Evolutionary conservation across 2,329 filamentous ascomycete species (phyloP), one percentile per base, ranked within the genome.

Genomic region (Aspergillus aculeatus): DNA sequence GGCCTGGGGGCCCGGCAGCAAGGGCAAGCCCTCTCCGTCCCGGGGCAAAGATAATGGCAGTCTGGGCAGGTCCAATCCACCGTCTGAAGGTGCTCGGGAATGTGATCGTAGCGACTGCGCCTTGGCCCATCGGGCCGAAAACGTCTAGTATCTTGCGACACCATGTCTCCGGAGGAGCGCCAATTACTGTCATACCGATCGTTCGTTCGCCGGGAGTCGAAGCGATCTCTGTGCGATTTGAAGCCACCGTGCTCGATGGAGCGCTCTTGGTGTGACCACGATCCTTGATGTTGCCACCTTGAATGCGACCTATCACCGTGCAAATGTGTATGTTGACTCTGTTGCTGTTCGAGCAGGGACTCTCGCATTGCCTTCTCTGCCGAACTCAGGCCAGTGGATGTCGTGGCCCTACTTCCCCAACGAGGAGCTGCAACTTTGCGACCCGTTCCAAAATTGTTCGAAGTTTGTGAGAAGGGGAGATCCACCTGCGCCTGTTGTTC

Each of bases 341-440:
- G 32, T 19, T 16, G 14, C 16, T 44, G 14, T 7, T 44, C 38
- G 6, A 44, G 38, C 31, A 75, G 56, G 10, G 68, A 59, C 51
- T 72, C 66, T 23, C 74, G 72, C 32, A 71, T 62, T 19, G 73
- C 65, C 50, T 69, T 65, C 56, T 76, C 73, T 48, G 72, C 69
- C 3, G 69, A 53, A 54, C 71, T 75, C 29, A 77, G 62, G 14
- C 64, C 66, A 2, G 66, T 56, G 7, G 69, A 63, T 47, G 59
- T 58, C 26, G 67, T n/a, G 44, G 58, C 50, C 19, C 53, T 61
- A 31, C 41, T 59, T 35, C 62, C 63, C 64, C 65, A 68, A 14
- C 65, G 65, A 56, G 59, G 64, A 44, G 38, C 32, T 14, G 71
- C 72, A 50, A 75, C 74, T 52, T 73, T 75, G 10, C 69, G 65